phyloP scores from a whole-genome alignment of 2,329 filamentous ascomycete genomes.

The Paecilomyces formosus region DNA sequence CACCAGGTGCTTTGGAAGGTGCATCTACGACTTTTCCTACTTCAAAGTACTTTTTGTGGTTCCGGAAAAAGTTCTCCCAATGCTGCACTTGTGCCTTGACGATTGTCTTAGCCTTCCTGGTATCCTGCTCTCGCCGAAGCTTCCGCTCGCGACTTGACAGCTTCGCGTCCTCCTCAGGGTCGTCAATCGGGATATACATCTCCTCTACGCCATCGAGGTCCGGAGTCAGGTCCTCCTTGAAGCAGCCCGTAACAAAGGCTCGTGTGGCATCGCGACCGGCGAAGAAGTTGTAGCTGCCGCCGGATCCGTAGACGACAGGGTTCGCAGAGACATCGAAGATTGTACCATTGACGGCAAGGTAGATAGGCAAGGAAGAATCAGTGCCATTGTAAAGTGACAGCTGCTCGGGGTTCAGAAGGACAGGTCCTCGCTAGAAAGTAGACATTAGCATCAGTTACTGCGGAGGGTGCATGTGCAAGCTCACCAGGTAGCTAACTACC shows the following conservation, averaged over 20 bases:
- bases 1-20: conserved; percentile 9
- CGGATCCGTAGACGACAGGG: conserved; percentile 62
- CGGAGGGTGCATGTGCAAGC: conserved; percentile 14
- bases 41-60: conserved; percentile 70
- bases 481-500: conserved; percentile 56
- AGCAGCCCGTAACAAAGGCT: conserved; percentile 89
- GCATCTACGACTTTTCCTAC: conserved; percentile 62
- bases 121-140: conserved; percentile 55
- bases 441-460: background rate
- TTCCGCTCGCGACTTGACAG: conserved; percentile 38
- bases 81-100: conserved; percentile 63
- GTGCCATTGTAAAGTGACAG: conserved; percentile 70
- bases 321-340: conserved; percentile 58
- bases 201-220: conserved; percentile 83
- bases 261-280: conserved; percentile 79
- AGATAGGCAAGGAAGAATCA: conserved; percentile 68
- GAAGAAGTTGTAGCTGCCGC: conserved; percentile 81
- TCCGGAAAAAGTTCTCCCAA: conserved; percentile 78
- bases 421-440: conserved; percentile 43
- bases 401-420: conserved; percentile 66
- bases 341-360: conserved; percentile 70
- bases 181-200: conserved; percentile 67
- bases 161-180: conserved; percentile 17
- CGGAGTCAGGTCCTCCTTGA: conserved; percentile 71
- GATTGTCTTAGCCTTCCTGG: conserved; percentile 54